Evolutionary conservation across 2,329 filamentous ascomycete genomes (phyloP).

Genomic region (Hymenoscyphus linearis): DNA sequence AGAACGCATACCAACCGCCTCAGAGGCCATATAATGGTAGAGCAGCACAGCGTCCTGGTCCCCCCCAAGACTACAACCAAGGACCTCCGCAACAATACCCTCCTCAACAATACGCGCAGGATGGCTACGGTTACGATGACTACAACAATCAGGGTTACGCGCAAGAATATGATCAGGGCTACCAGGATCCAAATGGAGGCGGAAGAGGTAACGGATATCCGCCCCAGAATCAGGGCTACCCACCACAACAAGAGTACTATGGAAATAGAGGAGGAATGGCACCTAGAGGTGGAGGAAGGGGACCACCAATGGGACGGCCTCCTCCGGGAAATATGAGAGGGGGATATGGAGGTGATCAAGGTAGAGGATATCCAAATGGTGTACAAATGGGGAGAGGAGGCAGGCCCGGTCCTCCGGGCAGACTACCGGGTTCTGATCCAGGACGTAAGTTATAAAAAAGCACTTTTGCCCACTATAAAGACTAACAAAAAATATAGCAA

Average conservation of each 20-base stretch:
- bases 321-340: conserved; percentile 23
- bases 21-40: conserved; percentile 29
- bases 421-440: conserved; percentile 23
- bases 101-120: conserved; percentile 42
- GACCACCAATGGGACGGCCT: conserved; percentile 26
- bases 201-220: conserved; percentile 27
- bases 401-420: conserved; percentile 23
- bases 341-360: conserved; percentile 19
- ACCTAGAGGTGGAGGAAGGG: conserved; percentile 23
- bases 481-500: conserved; percentile 19
- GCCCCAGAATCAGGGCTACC: conserved; percentile 26
- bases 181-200: conserved; percentile 27
- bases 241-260: conserved; percentile 28
- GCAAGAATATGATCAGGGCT: conserved; percentile 25
- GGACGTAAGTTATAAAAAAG: conserved; percentile 29
- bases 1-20: conserved; percentile 27
- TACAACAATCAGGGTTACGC: conserved; percentile 22
- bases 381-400: conserved; percentile 23
- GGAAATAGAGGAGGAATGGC: conserved; percentile 22
- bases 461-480: not conserved
- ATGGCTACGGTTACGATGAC: conserved; percentile 29
- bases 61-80: conserved; percentile 26
- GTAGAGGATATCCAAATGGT: conserved; percentile 28
- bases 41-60: conserved; percentile 24
- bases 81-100: conserved; percentile 46